Conservation (phyloP, 805 yeast species). For the Wickerhamiella spandovensis region DNA sequence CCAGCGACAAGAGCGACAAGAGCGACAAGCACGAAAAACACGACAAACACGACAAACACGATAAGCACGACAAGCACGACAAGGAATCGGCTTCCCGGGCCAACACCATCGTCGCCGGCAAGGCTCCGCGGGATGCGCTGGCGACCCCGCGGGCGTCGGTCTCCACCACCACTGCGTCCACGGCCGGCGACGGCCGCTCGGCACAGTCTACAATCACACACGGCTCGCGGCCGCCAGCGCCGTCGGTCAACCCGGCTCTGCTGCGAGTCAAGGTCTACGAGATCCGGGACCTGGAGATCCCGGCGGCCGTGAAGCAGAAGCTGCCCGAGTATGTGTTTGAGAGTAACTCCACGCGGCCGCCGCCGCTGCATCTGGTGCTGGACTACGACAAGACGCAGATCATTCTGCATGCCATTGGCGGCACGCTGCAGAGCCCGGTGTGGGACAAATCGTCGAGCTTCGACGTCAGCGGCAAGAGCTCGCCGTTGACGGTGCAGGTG, state of each 20-base stretch:
- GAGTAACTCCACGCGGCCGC: slow-evolving; percentile 37
- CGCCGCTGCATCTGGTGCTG: slow-evolving; percentile 70
- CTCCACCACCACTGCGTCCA: slow-evolving; percentile 12
- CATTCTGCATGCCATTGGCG: slow-evolving; percentile 73
- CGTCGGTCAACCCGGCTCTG: slow-evolving; percentile 23
- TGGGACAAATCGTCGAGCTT: slow-evolving; percentile 87
- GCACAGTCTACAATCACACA: background rate
- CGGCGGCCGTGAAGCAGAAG: slow-evolving; percentile 36
- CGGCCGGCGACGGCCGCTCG: slow-evolving; percentile 11
- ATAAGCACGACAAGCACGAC: background rate
- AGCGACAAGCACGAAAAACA: background rate
- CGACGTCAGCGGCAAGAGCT: slow-evolving; percentile 57
- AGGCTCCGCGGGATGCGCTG: slow-evolving; percentile 3
- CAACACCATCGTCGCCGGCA: slow-evolving; percentile 1
- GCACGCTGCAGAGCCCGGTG: slow-evolving; percentile 60
- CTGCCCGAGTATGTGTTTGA: slow-evolving; percentile 19
- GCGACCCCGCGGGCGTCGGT: slow-evolving; percentile 24
- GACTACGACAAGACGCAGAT: slow-evolving; percentile 94
- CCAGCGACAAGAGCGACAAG: background rate
- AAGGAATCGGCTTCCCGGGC: background rate
- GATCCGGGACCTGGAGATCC: slow-evolving; percentile 11
- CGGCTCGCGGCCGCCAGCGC: slow-evolving; percentile 22
- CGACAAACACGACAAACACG: background rate
- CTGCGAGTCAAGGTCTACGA: slow-evolving; percentile 39
- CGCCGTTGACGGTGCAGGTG: slow-evolving; percentile 59